A percentile compares a stretch with the other conserved stretches of the same genome.
These are phyloP conservation scores for Pyrenochaeta sp. DNA, from an alignment of 2,329 filamentous ascomycete genomes.

Conservation along the genomic window DNA sequence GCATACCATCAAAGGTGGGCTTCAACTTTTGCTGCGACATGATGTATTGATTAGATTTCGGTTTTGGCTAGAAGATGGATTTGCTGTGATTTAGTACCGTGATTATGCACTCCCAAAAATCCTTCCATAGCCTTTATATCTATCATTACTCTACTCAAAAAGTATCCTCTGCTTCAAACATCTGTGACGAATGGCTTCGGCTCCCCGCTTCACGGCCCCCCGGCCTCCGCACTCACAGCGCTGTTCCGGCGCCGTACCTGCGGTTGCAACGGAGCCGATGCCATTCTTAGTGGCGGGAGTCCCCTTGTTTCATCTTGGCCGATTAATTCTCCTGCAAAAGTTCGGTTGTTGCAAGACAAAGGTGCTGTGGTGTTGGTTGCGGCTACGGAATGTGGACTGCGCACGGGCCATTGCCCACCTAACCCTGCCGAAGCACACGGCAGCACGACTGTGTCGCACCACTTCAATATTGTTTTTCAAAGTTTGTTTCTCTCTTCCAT, in stretches of 20 bases:
- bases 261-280: constrained; percentile 37
- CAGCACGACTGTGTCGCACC: constrained; percentile 1
- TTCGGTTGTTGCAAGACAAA: neutral
- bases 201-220: constrained; percentile 40
- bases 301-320: constrained; percentile 22
- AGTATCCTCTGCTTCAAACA: constrained; percentile 14
- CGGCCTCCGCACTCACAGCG: constrained; percentile 25
- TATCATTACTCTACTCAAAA: constrained; percentile 12
- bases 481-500: neutral
- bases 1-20: constrained; percentile 46
- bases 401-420: constrained; percentile 9
- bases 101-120: constrained; percentile 1
- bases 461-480: neutral
- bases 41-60: constrained; percentile 14
- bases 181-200: constrained; percentile 36
- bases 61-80: constrained; percentile 1
- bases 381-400: constrained; percentile 12
- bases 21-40: constrained; percentile 43
- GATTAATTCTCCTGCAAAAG: neutral
- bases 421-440: constrained; percentile 7
- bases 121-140: constrained; percentile 32
- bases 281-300: constrained; percentile 25
- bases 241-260: constrained; percentile 25
- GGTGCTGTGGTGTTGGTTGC: constrained; percentile 11
- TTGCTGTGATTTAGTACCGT: constrained; percentile 1